phyloP scores from a whole-genome alignment of 805 yeast species.

The Alloascoidea hylecoeti region DNA sequence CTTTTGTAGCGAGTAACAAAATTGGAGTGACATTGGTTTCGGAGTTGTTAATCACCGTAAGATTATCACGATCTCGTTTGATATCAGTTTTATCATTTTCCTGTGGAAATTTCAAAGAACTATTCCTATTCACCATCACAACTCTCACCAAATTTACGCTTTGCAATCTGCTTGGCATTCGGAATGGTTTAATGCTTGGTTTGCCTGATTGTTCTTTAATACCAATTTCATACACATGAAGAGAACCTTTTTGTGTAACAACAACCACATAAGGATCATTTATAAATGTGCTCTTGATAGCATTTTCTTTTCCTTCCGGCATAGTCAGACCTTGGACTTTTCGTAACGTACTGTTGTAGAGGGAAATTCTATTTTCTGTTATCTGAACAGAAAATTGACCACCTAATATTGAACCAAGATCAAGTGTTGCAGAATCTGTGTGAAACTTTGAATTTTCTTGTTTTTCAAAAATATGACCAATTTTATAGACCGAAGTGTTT shows the following conservation, averaged over 20 bases:
- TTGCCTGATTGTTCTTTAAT: neutral
- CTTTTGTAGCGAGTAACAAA: neutral
- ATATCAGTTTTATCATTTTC: neutral
- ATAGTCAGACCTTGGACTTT: slow-evolving; percentile 19
- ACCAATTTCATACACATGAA: neutral
- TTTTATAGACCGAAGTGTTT: slow-evolving; percentile 13
- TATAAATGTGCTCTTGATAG: slow-evolving; percentile 47
- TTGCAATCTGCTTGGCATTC: neutral
- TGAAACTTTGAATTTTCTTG: slow-evolving; percentile 49
- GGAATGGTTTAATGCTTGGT: neutral
- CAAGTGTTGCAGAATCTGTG: slow-evolving; percentile 47
- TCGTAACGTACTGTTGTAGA: slow-evolving; percentile 51
- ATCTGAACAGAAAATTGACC: slow-evolving; percentile 59
- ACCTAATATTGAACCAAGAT: slow-evolving; percentile 43
- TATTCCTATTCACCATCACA: too few relatives aligned
- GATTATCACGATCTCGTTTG: neutral
- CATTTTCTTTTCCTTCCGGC: slow-evolving; percentile 37
- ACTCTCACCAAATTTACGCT: too few relatives aligned
- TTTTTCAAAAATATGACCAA: slow-evolving; percentile 33
- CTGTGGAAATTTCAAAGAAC: neutral
- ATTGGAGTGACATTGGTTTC: neutral
- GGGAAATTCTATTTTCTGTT: slow-evolving; percentile 45
- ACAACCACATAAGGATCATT: slow-evolving; percentile 50
- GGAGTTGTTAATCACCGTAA: neutral
- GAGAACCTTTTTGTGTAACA: slow-evolving; percentile 28